Base-by-base conservation (phyloP, 371 early-diverging fungal genomes). In the Mucor sp. region DNA sequence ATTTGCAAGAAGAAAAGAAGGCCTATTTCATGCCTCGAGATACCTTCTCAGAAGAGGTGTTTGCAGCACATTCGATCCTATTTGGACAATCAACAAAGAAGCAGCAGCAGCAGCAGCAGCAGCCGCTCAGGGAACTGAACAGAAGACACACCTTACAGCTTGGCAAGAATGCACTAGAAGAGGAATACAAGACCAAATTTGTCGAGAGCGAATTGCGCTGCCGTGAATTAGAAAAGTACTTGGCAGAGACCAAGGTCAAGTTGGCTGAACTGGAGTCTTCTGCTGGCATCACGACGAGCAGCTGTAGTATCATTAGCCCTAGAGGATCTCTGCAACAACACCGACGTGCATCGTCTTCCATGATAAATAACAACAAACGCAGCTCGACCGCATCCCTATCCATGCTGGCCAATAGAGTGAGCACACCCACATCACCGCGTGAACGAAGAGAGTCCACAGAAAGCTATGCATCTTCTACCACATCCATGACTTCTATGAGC, bases 201-300 rank as follows among this genome's bases (percentile, higher is more conserved):
- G 76, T 77, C 12, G 81, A 83, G 32, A 78, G 77, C 21, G 82
- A 81, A 60, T 57, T 78, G 15, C 79, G 84, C 14, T 84, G 84
- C 58, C 77, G 84, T 12, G 84, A 81, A 56, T 62, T 84, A 25
- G 84, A 84, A 53, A 79, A 84, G 58, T 62, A 81, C 35, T 41
- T 84, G 14, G 84, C 84, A 27, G 84, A 84, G 30, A 76, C 80
- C 50, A 84, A 84, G 63, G 74, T 81, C 12, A 77, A 71, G 60
- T 37, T 84, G 11, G 84, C 76, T 15, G 82, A 81, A 63, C 72
- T 77, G 37, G 81, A 84, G 63, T 70, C 79, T 23, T 44, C 62
- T 28, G 56, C 17, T 12, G 27, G 59, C 43, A 68, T 23, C 23
- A 47, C 33, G 35, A 50, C 50, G 2, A 60, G 35, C 21, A 50